Percentiles rank a stretch among this genome's conserved stretches.
phyloP scores from a whole-genome alignment of 2,329 filamentous ascomycete species.

The Lasiodiplodia sp. region DNA sequence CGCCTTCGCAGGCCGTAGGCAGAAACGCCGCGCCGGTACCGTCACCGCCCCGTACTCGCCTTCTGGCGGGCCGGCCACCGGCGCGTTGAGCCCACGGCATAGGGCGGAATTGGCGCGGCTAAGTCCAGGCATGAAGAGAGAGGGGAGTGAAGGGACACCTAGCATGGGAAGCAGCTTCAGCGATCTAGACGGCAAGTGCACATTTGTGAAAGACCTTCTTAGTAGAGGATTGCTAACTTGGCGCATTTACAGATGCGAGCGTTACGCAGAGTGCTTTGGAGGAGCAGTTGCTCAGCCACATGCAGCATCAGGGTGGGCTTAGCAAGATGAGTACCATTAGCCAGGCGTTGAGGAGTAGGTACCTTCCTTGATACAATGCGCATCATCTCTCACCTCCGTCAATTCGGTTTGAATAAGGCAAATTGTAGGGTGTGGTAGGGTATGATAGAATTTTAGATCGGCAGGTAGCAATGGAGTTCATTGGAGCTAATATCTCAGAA shows the following conservation, averaged over 20 bases:
- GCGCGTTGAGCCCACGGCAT: slow-evolving; percentile 58
- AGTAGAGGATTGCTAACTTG: not conserved
- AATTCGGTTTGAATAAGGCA: not conserved
- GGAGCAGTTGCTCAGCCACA: slow-evolving; percentile 76
- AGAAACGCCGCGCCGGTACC: slow-evolving; percentile 20
- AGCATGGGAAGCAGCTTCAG: slow-evolving; percentile 89
- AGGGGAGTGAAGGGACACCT: slow-evolving; percentile 75
- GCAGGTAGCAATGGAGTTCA: not conserved
- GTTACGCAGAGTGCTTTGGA: slow-evolving; percentile 82
- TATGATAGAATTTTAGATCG: not conserved
- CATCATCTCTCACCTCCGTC: not conserved
- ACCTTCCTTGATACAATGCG: slow-evolving; percentile 44
- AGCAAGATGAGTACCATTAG: slow-evolving; percentile 73
- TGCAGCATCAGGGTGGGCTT: slow-evolving; percentile 58
- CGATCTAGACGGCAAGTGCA: slow-evolving; percentile 73
- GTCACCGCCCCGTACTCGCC: slow-evolving; percentile 15
- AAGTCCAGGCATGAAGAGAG: slow-evolving; percentile 58
- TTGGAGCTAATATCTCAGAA: not conserved
- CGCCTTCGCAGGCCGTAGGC: slow-evolving; percentile 16
- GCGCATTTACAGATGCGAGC: slow-evolving; percentile 68
- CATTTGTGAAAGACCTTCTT: not conserved
- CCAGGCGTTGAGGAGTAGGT: slow-evolving; percentile 68
- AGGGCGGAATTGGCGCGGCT: slow-evolving; percentile 65
- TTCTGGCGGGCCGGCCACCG: not conserved
- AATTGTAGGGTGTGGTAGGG: not conserved